Conservation (phyloP, 2,329 filamentous ascomycete species). For the Sporothrix brunneoviolacea region DNA sequence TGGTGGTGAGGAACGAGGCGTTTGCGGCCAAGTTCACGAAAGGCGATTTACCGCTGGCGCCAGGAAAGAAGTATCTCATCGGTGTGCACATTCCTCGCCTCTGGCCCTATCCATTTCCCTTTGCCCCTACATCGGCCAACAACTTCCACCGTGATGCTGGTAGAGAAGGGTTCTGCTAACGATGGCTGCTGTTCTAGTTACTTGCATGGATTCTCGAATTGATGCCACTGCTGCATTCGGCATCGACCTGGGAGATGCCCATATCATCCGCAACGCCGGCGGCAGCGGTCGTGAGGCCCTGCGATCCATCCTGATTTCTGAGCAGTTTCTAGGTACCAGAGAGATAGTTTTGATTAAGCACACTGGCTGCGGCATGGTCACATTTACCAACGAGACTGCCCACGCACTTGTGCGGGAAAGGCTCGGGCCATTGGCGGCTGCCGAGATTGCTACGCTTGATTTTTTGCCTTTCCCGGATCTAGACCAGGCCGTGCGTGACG, state of each 20-base stretch:
- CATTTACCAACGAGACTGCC: conserved; percentile 54
- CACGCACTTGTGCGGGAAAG: conserved; percentile 50
- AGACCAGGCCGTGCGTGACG: conserved; percentile 56
- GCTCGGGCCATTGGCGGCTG: conserved; percentile 43
- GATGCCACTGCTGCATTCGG: conserved; percentile 63
- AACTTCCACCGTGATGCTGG: not conserved
- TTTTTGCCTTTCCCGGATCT: conserved; percentile 62
- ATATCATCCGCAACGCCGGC: conserved; percentile 70
- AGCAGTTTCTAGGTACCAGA: conserved; percentile 69
- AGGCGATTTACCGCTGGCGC: conserved; percentile 60
- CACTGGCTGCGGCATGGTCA: conserved; percentile 70
- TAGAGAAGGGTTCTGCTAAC: not conserved
- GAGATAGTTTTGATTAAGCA: conserved; percentile 73
- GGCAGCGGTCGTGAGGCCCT: conserved; percentile 62
- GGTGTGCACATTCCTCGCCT: conserved; percentile 40
- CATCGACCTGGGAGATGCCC: conserved; percentile 67
- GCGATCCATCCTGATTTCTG: conserved; percentile 68
- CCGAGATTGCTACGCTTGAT: conserved; percentile 37
- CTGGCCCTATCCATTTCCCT: no score
- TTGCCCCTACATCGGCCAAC: no score
- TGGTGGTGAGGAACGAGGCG: conserved; percentile 23
- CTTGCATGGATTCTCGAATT: conserved; percentile 76
- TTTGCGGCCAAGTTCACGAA: conserved; percentile 48
- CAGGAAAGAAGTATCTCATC: conserved; percentile 61
- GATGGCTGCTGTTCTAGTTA: conserved; percentile 38